Evolutionary conservation across 352 stramenopile genomes (phyloP), one percentile per base, ranked within the genome.

Genomic region (Phytophthora uliginosa): DNA sequence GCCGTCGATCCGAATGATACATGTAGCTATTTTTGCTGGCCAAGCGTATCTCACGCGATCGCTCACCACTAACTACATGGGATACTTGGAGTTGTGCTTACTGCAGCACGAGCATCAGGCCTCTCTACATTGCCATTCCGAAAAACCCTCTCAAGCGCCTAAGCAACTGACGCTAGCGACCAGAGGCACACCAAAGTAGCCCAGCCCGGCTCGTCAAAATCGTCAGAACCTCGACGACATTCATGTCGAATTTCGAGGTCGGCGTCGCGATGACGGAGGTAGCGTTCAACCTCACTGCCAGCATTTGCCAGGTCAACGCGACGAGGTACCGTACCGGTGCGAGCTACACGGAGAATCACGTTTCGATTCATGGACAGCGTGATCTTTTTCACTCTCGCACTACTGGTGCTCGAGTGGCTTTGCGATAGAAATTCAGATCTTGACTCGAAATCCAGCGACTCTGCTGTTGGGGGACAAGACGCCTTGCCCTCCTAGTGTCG

Each of bases 221-320:
- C 33, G 69, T 73, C 22, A 68, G 56, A 7, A 68, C 66, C 31
- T 74, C 64, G 17, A 84, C 77, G 0, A 78, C 63, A 0, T 84
- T 76, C 48, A 31, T 76, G 17, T 40, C 74, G 4, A 65, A 24
- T 1, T 50, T 85, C 17, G 54, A 31, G 2, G 73, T 78, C 28
- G 61, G 66, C 26, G 8, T 10, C 2, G 17, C 5, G 15, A 40
- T 51, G 33, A 42, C 36, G 12, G 12, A 42, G 36, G 18, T 45
- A 24, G 13, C 28, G 0, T 81, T 89, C 59, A 84, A 82, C 31
- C 48, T 85, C 24, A 83, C 74, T 0, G 79, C 79, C 7, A 74
- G 31, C 12, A 85, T 89, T 38, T 84, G 63, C 55, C 15, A 76
- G 26, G 69, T 6, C 12, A 79, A 79, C 36, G 72, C 53, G 9